Conservation (phyloP, 345 rosid genomes). For the Mallotus nudiflorus region DNA sequence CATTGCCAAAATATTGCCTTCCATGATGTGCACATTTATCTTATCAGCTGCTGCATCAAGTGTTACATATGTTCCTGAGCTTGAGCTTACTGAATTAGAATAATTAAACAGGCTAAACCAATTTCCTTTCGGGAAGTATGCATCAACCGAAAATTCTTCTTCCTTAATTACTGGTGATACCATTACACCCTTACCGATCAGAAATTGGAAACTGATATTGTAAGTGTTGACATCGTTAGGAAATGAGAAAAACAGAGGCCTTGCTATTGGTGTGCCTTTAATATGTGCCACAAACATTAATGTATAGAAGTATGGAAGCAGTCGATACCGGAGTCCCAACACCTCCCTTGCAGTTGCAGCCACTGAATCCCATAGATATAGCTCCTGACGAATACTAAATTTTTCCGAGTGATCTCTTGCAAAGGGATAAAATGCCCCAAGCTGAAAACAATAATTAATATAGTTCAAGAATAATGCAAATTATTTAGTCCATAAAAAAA, state of each 20-base stretch:
- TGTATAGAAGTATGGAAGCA: constrained; percentile 72
- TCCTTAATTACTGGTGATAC: constrained; percentile 54
- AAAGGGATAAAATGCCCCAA: constrained; percentile 79
- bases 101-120: constrained; percentile 73
- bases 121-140: constrained; percentile 65
- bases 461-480: too few relatives aligned
- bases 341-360: constrained; percentile 58
- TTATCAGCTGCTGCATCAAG: constrained; percentile 58
- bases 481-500: too few relatives aligned
- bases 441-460: constrained; percentile 34
- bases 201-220: constrained; percentile 50
- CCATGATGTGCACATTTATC: constrained; percentile 57
- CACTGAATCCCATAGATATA: constrained; percentile 73
- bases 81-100: constrained; percentile 39
- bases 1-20: constrained; percentile 65
- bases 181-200: constrained; percentile 58
- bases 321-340: constrained; percentile 58
- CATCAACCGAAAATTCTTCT: constrained; percentile 39
- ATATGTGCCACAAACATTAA: constrained; percentile 60
- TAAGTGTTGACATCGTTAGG: constrained; percentile 55
- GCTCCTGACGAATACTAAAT: constrained; percentile 48
- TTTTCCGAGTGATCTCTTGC: constrained; percentile 62
- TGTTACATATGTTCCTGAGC: constrained; percentile 36
- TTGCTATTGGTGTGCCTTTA: constrained; percentile 64
- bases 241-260: constrained; percentile 77